Evolutionary conservation across 2,329 filamentous ascomycete genomes (phyloP).

Genomic region (Aspergillus awamori): DNA sequence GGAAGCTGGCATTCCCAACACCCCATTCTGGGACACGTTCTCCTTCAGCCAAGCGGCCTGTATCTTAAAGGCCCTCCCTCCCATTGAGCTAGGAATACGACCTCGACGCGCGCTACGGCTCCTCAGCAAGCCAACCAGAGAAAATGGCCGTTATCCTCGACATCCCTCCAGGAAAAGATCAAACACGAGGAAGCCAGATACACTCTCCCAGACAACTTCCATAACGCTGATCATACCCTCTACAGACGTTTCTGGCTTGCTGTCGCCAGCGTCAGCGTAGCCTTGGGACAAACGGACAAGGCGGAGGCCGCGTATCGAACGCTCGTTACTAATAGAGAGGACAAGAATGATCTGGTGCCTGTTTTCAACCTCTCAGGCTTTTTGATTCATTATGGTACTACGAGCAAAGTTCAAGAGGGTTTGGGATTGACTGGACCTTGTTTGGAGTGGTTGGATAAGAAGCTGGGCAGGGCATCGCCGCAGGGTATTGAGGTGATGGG

Average conservation of each 20-base stretch:
- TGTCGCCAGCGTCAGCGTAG: not conserved
- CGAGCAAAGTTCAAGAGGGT: not conserved
- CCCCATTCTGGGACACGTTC: not conserved
- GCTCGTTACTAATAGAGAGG: not conserved
- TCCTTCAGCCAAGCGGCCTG: not conserved
- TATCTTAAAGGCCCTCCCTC: not conserved
- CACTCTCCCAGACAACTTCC: not conserved
- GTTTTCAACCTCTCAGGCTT: not conserved
- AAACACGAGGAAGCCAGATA: not conserved
- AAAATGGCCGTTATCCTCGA: not conserved
- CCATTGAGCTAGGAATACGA: not conserved
- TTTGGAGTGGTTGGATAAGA: not conserved
- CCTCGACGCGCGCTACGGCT: not conserved
- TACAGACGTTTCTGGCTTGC: not conserved
- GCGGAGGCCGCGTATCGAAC: not conserved
- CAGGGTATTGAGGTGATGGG: not conserved
- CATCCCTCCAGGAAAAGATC: not conserved
- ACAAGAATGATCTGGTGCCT: not conserved
- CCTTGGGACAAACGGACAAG: not conserved
- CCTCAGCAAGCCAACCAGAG: not conserved
- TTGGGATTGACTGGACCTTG: not conserved
- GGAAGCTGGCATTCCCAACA: not conserved
- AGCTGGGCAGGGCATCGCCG: not conserved
- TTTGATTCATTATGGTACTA: not conserved
- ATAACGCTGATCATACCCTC: not conserved